These are phyloP conservation scores for Candida sp. DNA, from an alignment of 1,139 yeast genomes.

Conservation along the genomic window DNA sequence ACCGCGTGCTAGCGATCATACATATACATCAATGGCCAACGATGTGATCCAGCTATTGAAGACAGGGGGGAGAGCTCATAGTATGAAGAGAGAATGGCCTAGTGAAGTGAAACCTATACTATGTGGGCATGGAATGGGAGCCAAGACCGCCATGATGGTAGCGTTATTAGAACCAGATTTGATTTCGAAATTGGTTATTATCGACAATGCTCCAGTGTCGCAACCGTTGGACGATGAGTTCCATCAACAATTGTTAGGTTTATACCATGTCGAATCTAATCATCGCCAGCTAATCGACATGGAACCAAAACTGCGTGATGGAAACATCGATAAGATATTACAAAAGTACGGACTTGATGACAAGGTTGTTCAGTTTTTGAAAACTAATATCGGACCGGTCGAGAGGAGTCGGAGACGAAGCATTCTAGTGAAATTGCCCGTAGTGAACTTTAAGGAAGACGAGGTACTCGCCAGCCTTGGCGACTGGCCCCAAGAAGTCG, in stretches of 20 bases:
- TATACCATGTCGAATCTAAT: slow-evolving; percentile 27
- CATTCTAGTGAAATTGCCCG: slow-evolving; percentile 21
- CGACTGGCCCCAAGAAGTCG: slow-evolving; percentile 39
- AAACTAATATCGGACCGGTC: slow-evolving; percentile 21
- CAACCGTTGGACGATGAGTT: slow-evolving; percentile 22
- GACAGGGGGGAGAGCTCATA: slow-evolving; percentile 17
- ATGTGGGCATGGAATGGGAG: slow-evolving; percentile 55
- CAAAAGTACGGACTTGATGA: slow-evolving; percentile 19
- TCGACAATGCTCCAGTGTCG: slow-evolving; percentile 46
- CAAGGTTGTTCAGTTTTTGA: slow-evolving; percentile 24
- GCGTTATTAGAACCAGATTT: slow-evolving; percentile 35
- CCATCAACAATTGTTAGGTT: slow-evolving; percentile 24
- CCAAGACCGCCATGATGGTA: slow-evolving; percentile 48
- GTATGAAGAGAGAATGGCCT: slow-evolving; percentile 19
- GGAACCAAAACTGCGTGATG: slow-evolving; percentile 1
- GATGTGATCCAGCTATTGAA: slow-evolving; percentile 29
- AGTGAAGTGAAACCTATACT: slow-evolving; percentile 19
- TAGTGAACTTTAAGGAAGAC: slow-evolving; percentile 21
- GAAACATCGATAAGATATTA: slow-evolving; percentile 15
- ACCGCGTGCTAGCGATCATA: slow-evolving; percentile 40
- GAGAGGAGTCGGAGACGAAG: slow-evolving; percentile 16
- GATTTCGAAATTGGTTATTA: slow-evolving; percentile 36
- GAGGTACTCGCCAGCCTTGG: slow-evolving; percentile 29
- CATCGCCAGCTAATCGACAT: slow-evolving; percentile 1
- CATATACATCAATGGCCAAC: slow-evolving; percentile 36